Evolutionary conservation across 1,284 basidiomycete genomes (phyloP).

Genomic region (Erythrobasidium hasegawianum): DNA sequence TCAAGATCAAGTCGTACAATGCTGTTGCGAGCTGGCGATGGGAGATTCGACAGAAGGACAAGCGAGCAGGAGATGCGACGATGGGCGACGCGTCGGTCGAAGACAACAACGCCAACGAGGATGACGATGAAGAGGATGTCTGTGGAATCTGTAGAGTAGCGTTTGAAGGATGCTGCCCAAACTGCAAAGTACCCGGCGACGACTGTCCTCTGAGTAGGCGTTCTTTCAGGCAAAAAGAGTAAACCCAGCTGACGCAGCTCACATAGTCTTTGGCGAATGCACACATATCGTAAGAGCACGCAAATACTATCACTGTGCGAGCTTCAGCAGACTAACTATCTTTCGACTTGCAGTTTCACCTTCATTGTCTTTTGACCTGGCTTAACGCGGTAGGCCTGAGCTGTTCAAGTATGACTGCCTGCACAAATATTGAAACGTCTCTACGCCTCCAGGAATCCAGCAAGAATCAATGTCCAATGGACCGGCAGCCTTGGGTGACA

Average conservation of each 20-base stretch:
- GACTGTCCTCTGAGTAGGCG: conserved; percentile 86
- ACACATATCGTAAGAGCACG: conserved; percentile 61
- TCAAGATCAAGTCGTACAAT: conserved; percentile 73
- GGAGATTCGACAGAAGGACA: conserved; percentile 58
- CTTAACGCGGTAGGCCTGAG: conserved; percentile 79
- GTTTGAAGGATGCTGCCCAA: conserved; percentile 86
- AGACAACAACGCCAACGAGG: conserved; percentile 61
- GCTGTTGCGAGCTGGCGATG: conserved; percentile 82
- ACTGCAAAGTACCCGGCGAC: conserved; percentile 92
- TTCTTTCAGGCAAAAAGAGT: neutral
- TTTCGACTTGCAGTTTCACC: conserved; percentile 43
- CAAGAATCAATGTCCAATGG: conserved; percentile 71
- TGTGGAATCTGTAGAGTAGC: conserved; percentile 90
- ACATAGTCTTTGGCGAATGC: conserved; percentile 87
- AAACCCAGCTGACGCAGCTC: conserved; percentile 14
- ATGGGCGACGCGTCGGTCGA: conserved; percentile 47
- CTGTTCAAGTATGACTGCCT: conserved; percentile 53
- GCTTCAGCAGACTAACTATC: neutral
- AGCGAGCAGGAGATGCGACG: conserved; percentile 44
- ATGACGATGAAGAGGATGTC: conserved; percentile 73
- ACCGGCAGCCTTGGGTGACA: conserved; percentile 73
- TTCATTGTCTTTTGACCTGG: conserved; percentile 81
- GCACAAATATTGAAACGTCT: neutral
- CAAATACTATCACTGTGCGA: conserved; percentile 72
- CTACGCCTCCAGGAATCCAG: conserved; percentile 21